phyloP scores from a whole-genome alignment of 2,329 filamentous ascomycete genomes.

The Colletotrichum plurivorum region DNA sequence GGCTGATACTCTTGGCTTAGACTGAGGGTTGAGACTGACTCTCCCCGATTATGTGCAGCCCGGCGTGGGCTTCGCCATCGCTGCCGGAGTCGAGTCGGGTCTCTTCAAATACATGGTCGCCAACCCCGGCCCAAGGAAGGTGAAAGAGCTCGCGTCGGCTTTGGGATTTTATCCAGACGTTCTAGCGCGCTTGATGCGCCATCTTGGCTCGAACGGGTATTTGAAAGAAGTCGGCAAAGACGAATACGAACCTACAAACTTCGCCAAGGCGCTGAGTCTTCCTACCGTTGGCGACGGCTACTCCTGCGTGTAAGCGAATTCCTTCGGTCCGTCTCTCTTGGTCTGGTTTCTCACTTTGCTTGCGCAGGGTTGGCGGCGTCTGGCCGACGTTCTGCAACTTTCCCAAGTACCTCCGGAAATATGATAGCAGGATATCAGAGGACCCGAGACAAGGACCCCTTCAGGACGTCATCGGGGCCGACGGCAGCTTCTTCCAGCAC shows the following conservation, averaged over 20 bases:
- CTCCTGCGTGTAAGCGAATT: conserved; percentile 44
- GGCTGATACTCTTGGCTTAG: too few relatives aligned
- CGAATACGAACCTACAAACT: conserved; percentile 50
- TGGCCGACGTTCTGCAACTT: conserved; percentile 31
- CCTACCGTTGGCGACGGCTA: conserved; percentile 45
- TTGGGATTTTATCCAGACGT: conserved; percentile 33
- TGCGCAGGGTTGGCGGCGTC: conserved; percentile 13
- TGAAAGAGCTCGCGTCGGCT: neutral
- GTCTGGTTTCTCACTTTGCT: neutral
- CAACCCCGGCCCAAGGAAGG: conserved; percentile 5
- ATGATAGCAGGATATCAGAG: neutral
- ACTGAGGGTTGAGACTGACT: too few relatives aligned
- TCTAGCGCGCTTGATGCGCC: conserved; percentile 50
- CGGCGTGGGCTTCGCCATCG: conserved; percentile 2
- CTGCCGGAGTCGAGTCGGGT: conserved; percentile 4
- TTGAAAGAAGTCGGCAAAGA: conserved; percentile 49
- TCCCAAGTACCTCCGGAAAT: conserved; percentile 27
- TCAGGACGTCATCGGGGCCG: conserved; percentile 14
- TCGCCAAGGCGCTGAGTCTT: conserved; percentile 47
- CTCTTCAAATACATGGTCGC: conserved; percentile 21
- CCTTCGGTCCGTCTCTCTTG: conserved; percentile 11
- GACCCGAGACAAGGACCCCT: conserved; percentile 10
- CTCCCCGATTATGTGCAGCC: neutral
- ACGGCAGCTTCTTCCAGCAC: conserved; percentile 30
- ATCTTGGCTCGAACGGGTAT: conserved; percentile 52